Evolutionary conservation across 257 asterid genomes (phyloP).

Genomic region (Lantana camara): DNA sequence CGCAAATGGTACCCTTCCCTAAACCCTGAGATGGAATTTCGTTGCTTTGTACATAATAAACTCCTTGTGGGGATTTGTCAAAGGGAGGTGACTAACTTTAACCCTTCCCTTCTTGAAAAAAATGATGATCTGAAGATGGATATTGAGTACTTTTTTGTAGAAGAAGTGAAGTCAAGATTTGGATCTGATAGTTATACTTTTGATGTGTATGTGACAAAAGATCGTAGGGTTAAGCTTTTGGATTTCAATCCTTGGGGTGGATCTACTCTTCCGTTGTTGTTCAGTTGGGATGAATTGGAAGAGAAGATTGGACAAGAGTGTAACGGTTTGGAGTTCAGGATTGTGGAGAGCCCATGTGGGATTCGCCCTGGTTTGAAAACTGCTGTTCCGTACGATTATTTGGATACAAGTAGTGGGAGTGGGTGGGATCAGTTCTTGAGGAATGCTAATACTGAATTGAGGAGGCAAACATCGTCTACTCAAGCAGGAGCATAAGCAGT

Average conservation of each 20-base stretch:
- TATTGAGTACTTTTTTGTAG: constrained; percentile 49
- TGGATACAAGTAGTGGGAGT: constrained; percentile 81
- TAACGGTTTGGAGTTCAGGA: constrained; percentile 51
- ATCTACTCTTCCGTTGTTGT: constrained; percentile 73
- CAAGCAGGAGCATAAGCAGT: constrained; percentile 54
- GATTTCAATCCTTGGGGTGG: constrained; percentile 97
- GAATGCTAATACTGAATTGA: constrained; percentile 60
- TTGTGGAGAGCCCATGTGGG: constrained; percentile 61
- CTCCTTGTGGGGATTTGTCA: constrained; percentile 68
- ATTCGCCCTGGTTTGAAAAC: constrained; percentile 88
- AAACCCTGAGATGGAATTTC: constrained; percentile 88
- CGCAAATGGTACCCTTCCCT: constrained; percentile 80
- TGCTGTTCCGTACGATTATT: constrained; percentile 85
- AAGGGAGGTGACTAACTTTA: constrained; percentile 83
- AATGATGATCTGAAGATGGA: constrained; percentile 32
- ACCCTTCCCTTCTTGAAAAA: constrained; percentile 66
- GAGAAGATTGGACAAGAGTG: constrained; percentile 38
- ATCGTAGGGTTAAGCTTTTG: constrained; percentile 70
- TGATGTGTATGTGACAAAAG: constrained; percentile 73
- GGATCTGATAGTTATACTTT: constrained; percentile 63
- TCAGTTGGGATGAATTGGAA: constrained; percentile 82
- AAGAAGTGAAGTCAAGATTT: constrained; percentile 49
- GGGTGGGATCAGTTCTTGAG: constrained; percentile 86
- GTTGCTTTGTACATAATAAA: constrained; percentile 62
- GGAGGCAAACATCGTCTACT: constrained; percentile 38